phyloP scores from a whole-genome alignment of 768 basidiomycete species.

The Cystobasidium ongulense region DNA sequence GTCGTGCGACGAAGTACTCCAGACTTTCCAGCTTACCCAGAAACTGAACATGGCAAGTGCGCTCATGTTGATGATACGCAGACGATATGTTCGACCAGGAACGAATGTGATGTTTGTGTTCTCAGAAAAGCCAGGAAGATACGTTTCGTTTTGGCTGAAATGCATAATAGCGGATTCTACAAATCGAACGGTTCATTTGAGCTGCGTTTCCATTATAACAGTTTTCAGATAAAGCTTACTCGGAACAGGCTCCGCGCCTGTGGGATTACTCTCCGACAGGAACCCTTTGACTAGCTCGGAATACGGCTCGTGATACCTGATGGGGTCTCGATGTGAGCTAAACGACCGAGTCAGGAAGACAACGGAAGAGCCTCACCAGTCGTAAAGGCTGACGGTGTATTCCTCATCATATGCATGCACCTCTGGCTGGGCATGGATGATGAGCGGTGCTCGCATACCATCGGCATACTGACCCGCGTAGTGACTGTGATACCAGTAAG shows the following conservation, averaged over 20 bases:
- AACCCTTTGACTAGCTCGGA: slow-evolving; percentile 57
- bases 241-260: slow-evolving; percentile 63
- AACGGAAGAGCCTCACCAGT: too few relatives aligned
- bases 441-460: slow-evolving; percentile 75
- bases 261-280: slow-evolving; percentile 51
- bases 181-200: background rate
- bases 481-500: slow-evolving; percentile 74
- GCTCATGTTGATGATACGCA: slow-evolving; percentile 76
- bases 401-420: slow-evolving; percentile 72
- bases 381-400: slow-evolving; percentile 71
- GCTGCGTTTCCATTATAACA: background rate
- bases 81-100: slow-evolving; percentile 79
- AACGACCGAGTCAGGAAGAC: too few relatives aligned
- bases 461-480: slow-evolving; percentile 55
- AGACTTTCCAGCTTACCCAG: background rate
- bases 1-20: background rate
- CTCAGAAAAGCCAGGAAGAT: slow-evolving; percentile 64
- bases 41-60: slow-evolving; percentile 43
- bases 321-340: too few relatives aligned
- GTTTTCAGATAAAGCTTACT: background rate
- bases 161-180: slow-evolving; percentile 74
- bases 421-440: slow-evolving; percentile 59
- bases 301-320: slow-evolving; percentile 61
- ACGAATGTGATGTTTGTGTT: slow-evolving; percentile 75
- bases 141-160: slow-evolving; percentile 64